Base-by-base conservation (phyloP, 306 rosid species). In the Castanea mollissima region DNA sequence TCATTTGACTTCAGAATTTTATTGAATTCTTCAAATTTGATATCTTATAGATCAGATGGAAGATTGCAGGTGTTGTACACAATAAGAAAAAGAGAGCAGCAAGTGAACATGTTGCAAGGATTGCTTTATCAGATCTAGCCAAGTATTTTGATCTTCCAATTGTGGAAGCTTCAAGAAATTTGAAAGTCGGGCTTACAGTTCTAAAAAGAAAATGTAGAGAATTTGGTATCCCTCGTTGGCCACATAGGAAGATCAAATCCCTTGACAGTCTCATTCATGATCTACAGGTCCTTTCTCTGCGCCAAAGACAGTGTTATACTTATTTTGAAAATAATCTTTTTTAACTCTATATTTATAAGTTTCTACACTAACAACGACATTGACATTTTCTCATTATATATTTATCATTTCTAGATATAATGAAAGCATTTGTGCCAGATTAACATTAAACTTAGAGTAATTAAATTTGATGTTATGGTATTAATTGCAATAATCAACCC, bases 181-280 rank as follows among this genome's bases (percentile, higher is more conserved):
- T 92, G 74, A 89, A 94, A 20, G 87, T 92, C 60, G 98, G 98
- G 60, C 90, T 94, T 52, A 91, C 98, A 41, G 97, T 88, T 75
- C 96, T 94, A 59, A 94, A 94, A 86, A 88, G 81, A 85, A 94
- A 91, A 82, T 91, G 98, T 80, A 91, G 98, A 88, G 97, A 94
- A 79, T 88, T 91, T 14, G 97, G 98, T 44, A 94, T 94, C 79
- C 92, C 91, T 41, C 94, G 98, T 73, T 94, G 98, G 96, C 98
- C 97, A 55, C 98, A 94, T 82, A 88, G 98, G 85, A 94, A 94
- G 85, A 90, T 94, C 74, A 94, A 91, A 86, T 94, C 98, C 14
- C 93, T 94, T 16, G 97, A 90, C 77, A 67, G 88, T 86, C 97
- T 94, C 88, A 94, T 94, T 73, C 91, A 81, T 58, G 93, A 88